These are phyloP conservation scores for Pythium rishiriense DNA, from an alignment of 352 stramenopile species.

Conservation along the genomic window DNA sequence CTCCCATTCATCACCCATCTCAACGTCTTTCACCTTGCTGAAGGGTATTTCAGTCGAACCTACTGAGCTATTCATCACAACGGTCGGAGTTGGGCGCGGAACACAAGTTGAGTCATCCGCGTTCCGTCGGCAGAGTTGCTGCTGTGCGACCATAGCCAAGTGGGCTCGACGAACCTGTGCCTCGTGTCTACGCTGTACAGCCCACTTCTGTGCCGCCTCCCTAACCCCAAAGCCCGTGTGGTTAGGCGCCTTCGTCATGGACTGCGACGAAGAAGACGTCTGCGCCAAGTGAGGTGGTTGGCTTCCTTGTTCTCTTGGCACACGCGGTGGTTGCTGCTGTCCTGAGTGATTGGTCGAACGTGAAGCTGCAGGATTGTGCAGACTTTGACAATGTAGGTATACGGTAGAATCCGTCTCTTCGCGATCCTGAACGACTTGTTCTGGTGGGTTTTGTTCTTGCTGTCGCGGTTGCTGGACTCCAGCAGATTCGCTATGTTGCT, in stretches of 20 bases:
- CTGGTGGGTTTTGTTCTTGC: too few species aligned
- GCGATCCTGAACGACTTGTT: too few species aligned
- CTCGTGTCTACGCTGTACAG: slow-evolving; percentile 1
- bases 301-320: not conserved
- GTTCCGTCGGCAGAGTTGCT: slow-evolving; percentile 12
- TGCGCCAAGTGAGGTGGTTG: not conserved
- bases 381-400: too few species aligned
- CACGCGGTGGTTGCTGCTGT: not conserved
- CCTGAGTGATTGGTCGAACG: not conserved
- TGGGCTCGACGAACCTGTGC: slow-evolving; percentile 9
- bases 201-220: not conserved
- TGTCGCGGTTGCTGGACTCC: not conserved
- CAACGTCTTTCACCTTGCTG: not conserved
- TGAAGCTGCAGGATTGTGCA: too few species aligned
- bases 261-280: not conserved
- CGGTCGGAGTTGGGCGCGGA: not conserved
- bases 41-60: not conserved
- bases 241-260: not conserved
- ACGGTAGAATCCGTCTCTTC: too few species aligned
- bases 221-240: not conserved
- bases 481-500: not conserved
- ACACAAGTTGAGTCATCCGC: not conserved
- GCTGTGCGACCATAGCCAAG: slow-evolving; percentile 7
- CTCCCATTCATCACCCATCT: not conserved
- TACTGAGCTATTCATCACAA: not conserved